These are phyloP conservation scores for Prosopis cineraria DNA, from an alignment of 306 rosid species.

Conservation along the genomic window DNA sequence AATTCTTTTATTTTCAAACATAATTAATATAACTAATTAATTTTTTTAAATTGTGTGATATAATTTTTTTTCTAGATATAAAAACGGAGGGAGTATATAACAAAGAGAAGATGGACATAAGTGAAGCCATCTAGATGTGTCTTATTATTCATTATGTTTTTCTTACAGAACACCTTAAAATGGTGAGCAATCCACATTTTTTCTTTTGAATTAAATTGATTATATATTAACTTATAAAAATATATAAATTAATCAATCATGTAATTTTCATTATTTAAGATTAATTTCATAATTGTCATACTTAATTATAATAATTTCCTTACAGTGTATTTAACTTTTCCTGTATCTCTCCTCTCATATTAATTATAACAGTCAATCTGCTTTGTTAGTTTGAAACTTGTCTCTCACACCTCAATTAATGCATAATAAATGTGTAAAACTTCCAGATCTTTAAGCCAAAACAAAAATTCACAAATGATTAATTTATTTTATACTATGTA, in stretches of 20 bases:
- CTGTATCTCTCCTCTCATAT: not conserved
- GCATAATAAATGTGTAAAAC: not conserved
- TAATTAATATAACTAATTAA: too few species aligned
- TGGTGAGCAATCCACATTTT: not conserved
- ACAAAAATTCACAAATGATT: not conserved
- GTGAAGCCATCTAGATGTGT: not conserved
- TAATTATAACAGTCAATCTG: too few species aligned
- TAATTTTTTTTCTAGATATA: too few species aligned
- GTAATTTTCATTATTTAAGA: too few species aligned
- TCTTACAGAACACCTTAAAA: not conserved
- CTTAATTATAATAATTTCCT: not conserved
- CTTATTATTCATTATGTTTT: not conserved
- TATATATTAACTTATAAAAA: not conserved
- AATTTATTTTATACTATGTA: not conserved
- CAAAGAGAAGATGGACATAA: not conserved
- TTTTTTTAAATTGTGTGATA: too few species aligned
- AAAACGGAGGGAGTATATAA: too few species aligned
- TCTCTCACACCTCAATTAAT: slow-evolving; percentile 38
- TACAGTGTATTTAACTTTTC: not conserved
- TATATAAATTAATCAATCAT: too few species aligned
- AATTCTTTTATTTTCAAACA: too few species aligned
- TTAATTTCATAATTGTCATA: not conserved
- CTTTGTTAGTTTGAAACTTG: slow-evolving; percentile 43
- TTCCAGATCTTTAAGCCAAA: not conserved
- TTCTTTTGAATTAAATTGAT: not conserved